Conservation (phyloP, 176 grass and related monocot species). For the Avena insularis region DNA sequence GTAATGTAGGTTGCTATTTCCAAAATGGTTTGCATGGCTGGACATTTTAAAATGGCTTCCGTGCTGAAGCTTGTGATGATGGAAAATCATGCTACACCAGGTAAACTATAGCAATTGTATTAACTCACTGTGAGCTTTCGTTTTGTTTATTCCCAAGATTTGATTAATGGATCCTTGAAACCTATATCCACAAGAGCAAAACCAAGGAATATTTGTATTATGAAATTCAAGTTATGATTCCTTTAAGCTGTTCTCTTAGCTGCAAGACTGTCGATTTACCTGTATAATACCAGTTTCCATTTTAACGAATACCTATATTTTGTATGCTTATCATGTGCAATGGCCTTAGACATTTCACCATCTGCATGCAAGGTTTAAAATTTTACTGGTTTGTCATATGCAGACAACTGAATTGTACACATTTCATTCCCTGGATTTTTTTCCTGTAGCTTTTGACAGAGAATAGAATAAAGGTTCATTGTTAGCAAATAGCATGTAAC, state of each 20-base stretch:
- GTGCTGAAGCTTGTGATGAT: conserved; percentile 72
- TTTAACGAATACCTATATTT: not conserved
- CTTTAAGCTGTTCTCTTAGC: conserved; percentile 1
- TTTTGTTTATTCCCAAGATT: conserved; percentile 29
- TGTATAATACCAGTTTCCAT: conserved; percentile 18
- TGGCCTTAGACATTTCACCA: conserved; percentile 31
- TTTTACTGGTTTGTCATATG: not conserved
- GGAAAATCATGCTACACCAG: conserved; percentile 63
- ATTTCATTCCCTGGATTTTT: conserved; percentile 9
- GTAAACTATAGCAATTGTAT: conserved; percentile 41
- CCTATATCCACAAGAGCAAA: not conserved
- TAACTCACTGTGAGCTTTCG: conserved; percentile 28
- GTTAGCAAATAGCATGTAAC: conserved; percentile 31
- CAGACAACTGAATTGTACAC: not conserved
- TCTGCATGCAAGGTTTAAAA: conserved; percentile 26
- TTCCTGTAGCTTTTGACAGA: not conserved
- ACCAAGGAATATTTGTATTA: conserved; percentile 12
- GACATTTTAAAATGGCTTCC: conserved; percentile 77
- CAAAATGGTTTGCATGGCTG: conserved; percentile 82
- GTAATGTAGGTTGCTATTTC: conserved; percentile 54
- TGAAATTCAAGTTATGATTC: not conserved
- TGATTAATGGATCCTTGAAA: not conserved
- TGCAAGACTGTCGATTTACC: not conserved
- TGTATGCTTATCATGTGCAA: conserved; percentile 3
- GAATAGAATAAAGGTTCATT: conserved; percentile 35